Evolutionary conservation across 495 filamentous ascomycete genomes (phyloP).

Genomic region (Neurospora tetrasperma): DNA sequence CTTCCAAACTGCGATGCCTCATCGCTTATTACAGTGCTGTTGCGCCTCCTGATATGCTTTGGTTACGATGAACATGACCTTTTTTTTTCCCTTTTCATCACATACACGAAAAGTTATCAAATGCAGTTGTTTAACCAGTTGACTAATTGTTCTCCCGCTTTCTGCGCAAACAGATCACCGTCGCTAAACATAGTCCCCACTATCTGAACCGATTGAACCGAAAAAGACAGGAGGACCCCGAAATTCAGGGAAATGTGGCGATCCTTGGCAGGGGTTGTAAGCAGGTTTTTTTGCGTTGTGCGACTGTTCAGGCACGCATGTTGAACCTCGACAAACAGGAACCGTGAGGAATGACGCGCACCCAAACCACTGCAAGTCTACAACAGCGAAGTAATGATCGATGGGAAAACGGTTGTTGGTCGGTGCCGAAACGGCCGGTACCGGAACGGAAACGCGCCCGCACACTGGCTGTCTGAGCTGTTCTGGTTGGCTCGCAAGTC

Average conservation of each 20-base stretch:
- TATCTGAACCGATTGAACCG: neutral
- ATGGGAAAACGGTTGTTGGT: neutral
- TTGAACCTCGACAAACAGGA: neutral
- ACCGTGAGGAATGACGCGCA: neutral
- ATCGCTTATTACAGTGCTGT: neutral
- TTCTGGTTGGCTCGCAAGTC: neutral
- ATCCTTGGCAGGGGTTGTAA: neutral
- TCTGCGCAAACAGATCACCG: conserved; percentile 26
- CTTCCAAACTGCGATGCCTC: too few relatives aligned
- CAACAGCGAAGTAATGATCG: neutral
- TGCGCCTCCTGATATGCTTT: neutral
- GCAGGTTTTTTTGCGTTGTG: neutral
- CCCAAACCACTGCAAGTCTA: neutral
- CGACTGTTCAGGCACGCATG: neutral
- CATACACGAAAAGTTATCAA: conserved; percentile 7
- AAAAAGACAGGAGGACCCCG: neutral
- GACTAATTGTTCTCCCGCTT: conserved; percentile 16
- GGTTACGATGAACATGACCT: neutral
- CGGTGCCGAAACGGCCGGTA: neutral
- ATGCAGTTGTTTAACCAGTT: conserved; percentile 11
- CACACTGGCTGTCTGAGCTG: neutral
- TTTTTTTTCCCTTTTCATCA: neutral
- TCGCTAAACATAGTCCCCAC: conserved; percentile 8
- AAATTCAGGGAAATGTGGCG: neutral
- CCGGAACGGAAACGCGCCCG: neutral